These are phyloP conservation scores for Candida ponderosae DNA, from an alignment of 805 yeast species.

Conservation along the genomic window DNA sequence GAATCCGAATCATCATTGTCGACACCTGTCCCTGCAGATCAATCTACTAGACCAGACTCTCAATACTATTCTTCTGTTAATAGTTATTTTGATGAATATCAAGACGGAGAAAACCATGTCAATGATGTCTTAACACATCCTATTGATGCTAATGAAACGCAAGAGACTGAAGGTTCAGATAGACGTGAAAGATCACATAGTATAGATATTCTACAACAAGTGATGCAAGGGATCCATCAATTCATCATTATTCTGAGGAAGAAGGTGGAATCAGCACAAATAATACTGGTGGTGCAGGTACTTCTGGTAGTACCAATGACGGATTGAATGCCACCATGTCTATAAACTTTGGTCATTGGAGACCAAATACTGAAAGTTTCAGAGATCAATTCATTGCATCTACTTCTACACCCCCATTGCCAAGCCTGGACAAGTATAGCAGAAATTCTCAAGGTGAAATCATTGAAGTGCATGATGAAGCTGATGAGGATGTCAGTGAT, in stretches of 20 bases:
- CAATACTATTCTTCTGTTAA: constrained; percentile 15
- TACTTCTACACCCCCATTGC: constrained; percentile 20
- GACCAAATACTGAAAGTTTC: constrained; percentile 44
- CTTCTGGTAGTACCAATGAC: too few relatives aligned
- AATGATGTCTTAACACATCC: neutral
- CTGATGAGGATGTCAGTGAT: constrained; percentile 5
- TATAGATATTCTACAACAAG: constrained; percentile 17
- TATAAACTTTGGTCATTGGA: constrained; percentile 48
- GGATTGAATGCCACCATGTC: constrained; percentile 20
- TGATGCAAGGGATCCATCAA: constrained; percentile 14
- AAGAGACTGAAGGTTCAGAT: neutral
- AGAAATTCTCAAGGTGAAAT: constrained; percentile 20
- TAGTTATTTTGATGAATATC: constrained; percentile 19
- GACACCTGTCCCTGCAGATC: too few relatives aligned
- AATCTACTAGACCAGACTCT: neutral
- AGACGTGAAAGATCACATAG: constrained; percentile 5
- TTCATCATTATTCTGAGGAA: constrained; percentile 1
- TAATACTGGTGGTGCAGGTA: neutral
- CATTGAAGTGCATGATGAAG: constrained; percentile 14
- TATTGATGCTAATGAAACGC: too few relatives aligned
- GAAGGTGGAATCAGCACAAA: neutral
- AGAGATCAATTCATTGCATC: constrained; percentile 41
- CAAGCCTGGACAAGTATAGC: constrained; percentile 22
- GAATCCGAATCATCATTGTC: too few relatives aligned
- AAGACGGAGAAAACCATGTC: constrained; percentile 5